Conservation (phyloP, 768 basidiomycete genomes). For the Dacryopinax spathularia region DNA sequence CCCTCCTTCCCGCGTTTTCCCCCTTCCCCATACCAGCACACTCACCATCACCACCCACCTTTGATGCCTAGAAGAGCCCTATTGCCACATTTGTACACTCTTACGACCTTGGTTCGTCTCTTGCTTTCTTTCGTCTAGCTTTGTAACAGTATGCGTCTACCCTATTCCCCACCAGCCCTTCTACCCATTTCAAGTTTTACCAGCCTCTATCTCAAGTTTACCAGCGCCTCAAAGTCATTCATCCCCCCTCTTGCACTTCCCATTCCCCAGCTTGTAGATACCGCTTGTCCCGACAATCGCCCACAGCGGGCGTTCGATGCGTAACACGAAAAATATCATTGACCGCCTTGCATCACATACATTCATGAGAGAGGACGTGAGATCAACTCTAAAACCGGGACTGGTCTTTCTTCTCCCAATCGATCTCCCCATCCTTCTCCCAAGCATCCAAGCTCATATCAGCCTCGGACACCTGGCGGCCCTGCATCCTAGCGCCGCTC, state of each 20-base stretch:
- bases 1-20: no score
- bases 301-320: no score
- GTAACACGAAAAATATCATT: no score
- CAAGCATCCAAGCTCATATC: background rate
- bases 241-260: no score
- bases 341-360: no score
- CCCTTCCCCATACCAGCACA: no score
- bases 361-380: background rate
- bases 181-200: background rate
- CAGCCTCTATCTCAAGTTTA: no score
- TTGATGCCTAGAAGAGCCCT: background rate
- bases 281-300: no score
- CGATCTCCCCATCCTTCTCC: background rate
- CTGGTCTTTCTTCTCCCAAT: background rate
- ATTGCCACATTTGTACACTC: conserved; percentile 3
- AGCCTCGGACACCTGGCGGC: background rate
- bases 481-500: no score
- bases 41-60: background rate
- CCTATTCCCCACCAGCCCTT: background rate
- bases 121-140: background rate
- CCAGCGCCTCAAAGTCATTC: no score
- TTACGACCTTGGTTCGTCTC: background rate
- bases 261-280: background rate
- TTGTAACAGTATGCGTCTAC: background rate
- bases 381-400: background rate